Conservation (phyloP, 371 early-diverging fungal genomes). For the Mortierella polycephala region DNA sequence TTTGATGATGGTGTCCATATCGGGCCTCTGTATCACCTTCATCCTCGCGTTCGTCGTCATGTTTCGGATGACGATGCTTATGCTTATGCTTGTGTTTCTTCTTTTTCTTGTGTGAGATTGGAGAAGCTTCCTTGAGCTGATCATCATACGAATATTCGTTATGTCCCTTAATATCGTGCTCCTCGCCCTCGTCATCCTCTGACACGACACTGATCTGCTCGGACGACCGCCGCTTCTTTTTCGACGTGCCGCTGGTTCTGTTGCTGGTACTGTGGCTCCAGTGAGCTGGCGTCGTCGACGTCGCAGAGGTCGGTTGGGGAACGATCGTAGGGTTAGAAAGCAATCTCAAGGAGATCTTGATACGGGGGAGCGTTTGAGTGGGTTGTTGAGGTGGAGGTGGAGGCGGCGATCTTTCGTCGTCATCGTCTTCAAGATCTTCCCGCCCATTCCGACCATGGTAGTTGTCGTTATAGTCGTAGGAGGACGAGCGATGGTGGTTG, state of each 20-base stretch:
- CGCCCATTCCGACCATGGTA: constrained; percentile 8
- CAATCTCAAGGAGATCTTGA: constrained; percentile 49
- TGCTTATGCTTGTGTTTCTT: constrained; percentile 54
- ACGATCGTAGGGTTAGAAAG: constrained; percentile 26
- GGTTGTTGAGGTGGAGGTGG: constrained; percentile 18
- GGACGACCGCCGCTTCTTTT: constrained; percentile 33
- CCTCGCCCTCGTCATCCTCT: constrained; percentile 19
- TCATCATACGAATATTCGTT: constrained; percentile 16
- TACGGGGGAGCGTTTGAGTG: constrained; percentile 29
- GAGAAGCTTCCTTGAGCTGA: constrained; percentile 10
- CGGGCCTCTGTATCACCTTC: neutral
- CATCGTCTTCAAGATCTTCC: neutral
- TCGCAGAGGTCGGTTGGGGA: constrained; percentile 5
- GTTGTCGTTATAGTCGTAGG: neutral
- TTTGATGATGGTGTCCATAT: neutral
- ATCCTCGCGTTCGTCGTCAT: constrained; percentile 9
- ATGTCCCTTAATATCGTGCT: neutral
- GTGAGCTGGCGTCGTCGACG: constrained; percentile 6
- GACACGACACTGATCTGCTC: constrained; percentile 30
- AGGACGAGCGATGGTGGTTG: constrained; percentile 6
- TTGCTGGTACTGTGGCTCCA: constrained; percentile 5
- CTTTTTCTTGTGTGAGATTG: constrained; percentile 31
- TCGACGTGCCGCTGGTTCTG: constrained; percentile 7
- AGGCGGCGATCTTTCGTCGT: neutral
- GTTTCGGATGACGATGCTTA: constrained; percentile 34